Conservation (phyloP, 805 yeast genomes). For the Candida tallmaniae region DNA sequence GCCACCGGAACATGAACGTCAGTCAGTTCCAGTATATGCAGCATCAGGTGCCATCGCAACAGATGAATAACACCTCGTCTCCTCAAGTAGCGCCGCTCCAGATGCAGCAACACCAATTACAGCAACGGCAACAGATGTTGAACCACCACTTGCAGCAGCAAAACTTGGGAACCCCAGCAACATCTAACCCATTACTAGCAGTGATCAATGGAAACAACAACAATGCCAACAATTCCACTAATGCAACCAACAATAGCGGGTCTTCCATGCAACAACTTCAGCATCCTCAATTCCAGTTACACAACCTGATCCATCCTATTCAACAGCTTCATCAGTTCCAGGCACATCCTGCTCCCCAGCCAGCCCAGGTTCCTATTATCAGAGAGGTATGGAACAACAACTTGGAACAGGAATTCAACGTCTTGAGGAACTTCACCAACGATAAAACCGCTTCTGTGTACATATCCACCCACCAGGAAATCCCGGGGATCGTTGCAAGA, state of each 20-base stretch:
- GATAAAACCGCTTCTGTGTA: slow-evolving; percentile 44
- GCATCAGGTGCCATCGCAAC: slow-evolving; percentile 24
- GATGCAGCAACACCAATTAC: slow-evolving; percentile 17
- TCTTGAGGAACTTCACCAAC: slow-evolving; percentile 54
- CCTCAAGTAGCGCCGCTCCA: slow-evolving; percentile 34
- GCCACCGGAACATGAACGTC: slow-evolving; percentile 30
- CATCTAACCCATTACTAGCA: slow-evolving; percentile 33
- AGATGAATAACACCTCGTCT: slow-evolving; percentile 20
- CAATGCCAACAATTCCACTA: slow-evolving; percentile 12
- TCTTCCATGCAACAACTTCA: slow-evolving; percentile 29
- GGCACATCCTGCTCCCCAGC: slow-evolving; percentile 8
- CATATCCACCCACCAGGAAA: slow-evolving; percentile 80
- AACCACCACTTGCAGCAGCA: slow-evolving; percentile 24
- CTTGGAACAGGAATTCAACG: slow-evolving; percentile 60
- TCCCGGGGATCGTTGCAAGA: slow-evolving; percentile 93
- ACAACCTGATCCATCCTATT: slow-evolving; percentile 12
- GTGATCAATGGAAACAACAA: slow-evolving; percentile 26
- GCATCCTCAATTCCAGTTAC: slow-evolving; percentile 16
- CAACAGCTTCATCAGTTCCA: slow-evolving; percentile 16
- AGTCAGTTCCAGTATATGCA: slow-evolving; percentile 42
- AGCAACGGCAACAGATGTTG: slow-evolving; percentile 24
- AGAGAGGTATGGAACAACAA: slow-evolving; percentile 75
- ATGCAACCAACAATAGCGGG: slow-evolving; percentile 4
- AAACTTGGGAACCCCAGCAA: slow-evolving; percentile 17
- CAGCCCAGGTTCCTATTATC: slow-evolving; percentile 45